Conservation (phyloP, 352 stramenopile species). For the Phytophthora pistaciae region DNA sequence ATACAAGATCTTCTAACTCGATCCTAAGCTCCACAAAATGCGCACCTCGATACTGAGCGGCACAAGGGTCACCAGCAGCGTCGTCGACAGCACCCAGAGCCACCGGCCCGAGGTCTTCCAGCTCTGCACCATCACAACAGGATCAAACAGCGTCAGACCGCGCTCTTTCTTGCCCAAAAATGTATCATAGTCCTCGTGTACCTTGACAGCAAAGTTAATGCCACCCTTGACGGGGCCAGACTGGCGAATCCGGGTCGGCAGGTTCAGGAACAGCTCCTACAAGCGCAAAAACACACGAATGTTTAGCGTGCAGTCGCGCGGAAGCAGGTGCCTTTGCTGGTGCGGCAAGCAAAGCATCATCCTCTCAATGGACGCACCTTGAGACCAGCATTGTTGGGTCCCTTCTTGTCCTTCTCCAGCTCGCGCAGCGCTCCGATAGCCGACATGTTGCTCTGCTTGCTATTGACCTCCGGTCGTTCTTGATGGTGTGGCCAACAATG, state of each 20-base stretch:
- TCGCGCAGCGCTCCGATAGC: constrained; percentile 84
- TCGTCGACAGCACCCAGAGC: constrained; percentile 87
- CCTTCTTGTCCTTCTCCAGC: constrained; percentile 89
- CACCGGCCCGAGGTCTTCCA: constrained; percentile 71
- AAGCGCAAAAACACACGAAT: constrained; percentile 5
- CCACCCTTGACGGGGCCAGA: constrained; percentile 69
- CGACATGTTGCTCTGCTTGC: constrained; percentile 63
- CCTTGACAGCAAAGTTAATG: constrained; percentile 66
- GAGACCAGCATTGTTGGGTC: constrained; percentile 59
- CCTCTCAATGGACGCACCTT: constrained; percentile 42
- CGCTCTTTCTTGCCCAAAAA: background rate
- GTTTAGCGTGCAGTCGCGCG: too few species aligned
- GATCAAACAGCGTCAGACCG: constrained; percentile 14
- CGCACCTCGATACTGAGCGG: constrained; percentile 87
- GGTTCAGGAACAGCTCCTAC: constrained; percentile 75
- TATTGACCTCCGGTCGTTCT: constrained; percentile 19
- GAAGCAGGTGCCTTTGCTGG: too few species aligned
- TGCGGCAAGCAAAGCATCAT: background rate
- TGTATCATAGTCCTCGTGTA: constrained; percentile 12
- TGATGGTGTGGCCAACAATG: constrained; percentile 53
- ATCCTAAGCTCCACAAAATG: background rate
- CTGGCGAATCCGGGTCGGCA: constrained; percentile 74
- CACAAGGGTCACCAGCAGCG: constrained; percentile 86
- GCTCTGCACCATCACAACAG: constrained; percentile 40
- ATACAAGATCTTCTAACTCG: background rate